A percentile compares a stretch with the other conserved stretches of the same genome.
phyloP scores from a whole-genome alignment of 2,329 filamentous ascomycete genomes.

The Apiospora hydei region DNA sequence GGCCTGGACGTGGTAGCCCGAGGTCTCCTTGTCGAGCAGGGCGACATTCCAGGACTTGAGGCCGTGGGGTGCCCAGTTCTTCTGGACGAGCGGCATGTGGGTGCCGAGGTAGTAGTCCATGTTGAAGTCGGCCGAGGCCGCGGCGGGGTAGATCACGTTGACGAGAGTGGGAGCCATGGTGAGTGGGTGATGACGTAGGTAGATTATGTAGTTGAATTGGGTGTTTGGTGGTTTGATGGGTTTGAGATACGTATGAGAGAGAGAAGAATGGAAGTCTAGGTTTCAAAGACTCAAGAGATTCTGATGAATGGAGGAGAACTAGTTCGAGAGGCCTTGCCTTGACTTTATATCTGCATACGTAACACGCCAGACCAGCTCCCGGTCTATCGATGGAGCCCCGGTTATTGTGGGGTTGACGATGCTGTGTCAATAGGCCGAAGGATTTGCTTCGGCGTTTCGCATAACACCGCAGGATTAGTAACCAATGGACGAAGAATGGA shows the following conservation, averaged over 20 bases:
- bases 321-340: neutral
- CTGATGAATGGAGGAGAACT: neutral
- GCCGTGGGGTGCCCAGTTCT: conserved; percentile 48
- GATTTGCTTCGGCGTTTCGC: conserved; percentile 3
- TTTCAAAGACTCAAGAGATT: neutral
- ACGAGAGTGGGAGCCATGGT: conserved; percentile 35
- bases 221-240: neutral
- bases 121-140: conserved; percentile 51
- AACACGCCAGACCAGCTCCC: neutral
- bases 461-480: neutral
- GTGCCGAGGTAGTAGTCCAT: conserved; percentile 55
- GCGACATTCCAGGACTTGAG: conserved; percentile 46
- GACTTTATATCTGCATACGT: conserved; percentile 10
- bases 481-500: neutral
- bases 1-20: conserved; percentile 39
- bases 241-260: neutral
- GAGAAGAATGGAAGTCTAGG: too few species aligned
- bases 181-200: neutral
- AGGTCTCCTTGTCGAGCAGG: conserved; percentile 36
- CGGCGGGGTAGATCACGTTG: conserved; percentile 50
- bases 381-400: neutral
- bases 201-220: neutral
- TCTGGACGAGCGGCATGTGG: conserved; percentile 54
- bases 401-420: conserved; percentile 7
- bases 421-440: conserved; percentile 11